Evolutionary conservation across 108 stramenopile species (phyloP).

Genomic region (Hondaea fermentalgiana): DNA sequence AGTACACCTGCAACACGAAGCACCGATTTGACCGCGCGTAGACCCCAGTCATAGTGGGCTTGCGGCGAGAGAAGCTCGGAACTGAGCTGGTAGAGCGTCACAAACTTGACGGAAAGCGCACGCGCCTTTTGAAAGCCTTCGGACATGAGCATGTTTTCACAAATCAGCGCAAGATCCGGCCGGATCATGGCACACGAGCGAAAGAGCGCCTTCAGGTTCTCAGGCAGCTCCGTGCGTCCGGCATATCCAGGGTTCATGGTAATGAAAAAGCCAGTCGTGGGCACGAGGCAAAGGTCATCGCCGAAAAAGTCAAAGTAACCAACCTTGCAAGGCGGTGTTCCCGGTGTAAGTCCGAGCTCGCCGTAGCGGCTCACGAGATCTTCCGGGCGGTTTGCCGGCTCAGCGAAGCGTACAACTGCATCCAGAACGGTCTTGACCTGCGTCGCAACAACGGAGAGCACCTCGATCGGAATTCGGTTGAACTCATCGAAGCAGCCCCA

Average conservation of each 20-base stretch:
- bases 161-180: constrained; percentile 76
- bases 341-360: constrained; percentile 58
- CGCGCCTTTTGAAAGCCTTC: constrained; percentile 80
- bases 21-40: constrained; percentile 79
- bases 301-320: constrained; percentile 77
- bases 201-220: constrained; percentile 79
- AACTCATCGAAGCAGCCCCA: constrained; percentile 91
- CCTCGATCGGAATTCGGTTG: constrained; percentile 80
- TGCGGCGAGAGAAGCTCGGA: constrained; percentile 70
- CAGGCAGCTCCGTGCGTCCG: constrained; percentile 75
- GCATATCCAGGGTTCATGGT: constrained; percentile 88
- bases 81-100: constrained; percentile 72
- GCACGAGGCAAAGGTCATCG: constrained; percentile 69
- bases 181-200: constrained; percentile 86
- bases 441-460: constrained; percentile 79
- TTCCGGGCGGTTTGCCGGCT: constrained; percentile 63
- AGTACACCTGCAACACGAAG: constrained; percentile 75
- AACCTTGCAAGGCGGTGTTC: constrained; percentile 71
- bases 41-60: constrained; percentile 82
- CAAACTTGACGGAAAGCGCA: constrained; percentile 74
- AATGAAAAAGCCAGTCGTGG: constrained; percentile 77
- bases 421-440: constrained; percentile 82
- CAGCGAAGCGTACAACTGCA: constrained; percentile 69
- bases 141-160: constrained; percentile 86
- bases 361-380: constrained; percentile 39